These are phyloP conservation scores for Podospora appendiculata DNA, from an alignment of 495 filamentous ascomycete species.

Conservation along the genomic window DNA sequence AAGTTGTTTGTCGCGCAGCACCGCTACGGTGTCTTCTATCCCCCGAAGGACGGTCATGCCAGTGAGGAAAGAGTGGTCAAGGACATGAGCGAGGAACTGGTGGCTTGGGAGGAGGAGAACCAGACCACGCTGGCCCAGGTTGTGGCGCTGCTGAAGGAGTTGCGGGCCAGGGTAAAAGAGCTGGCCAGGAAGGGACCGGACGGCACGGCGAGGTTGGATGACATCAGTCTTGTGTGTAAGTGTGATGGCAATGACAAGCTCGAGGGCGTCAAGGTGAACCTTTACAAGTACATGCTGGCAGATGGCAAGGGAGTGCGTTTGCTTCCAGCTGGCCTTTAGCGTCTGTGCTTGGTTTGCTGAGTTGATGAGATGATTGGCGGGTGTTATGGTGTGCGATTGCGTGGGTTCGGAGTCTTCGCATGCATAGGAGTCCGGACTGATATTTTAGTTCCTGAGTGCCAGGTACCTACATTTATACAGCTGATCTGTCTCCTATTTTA, in stretches of 20 bases:
- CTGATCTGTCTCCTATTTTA: no score
- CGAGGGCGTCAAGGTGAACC: background rate
- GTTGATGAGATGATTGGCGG: no score
- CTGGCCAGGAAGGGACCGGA: background rate
- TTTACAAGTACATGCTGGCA: constrained; percentile 3
- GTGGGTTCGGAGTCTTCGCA: no score
- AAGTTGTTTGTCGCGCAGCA: constrained; percentile 14
- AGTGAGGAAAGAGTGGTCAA: background rate
- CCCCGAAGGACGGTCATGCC: background rate
- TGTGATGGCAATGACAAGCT: constrained; percentile 4
- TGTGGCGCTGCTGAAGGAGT: constrained; percentile 6
- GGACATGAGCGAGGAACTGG: constrained; percentile 3
- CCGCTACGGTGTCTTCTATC: constrained; percentile 3
- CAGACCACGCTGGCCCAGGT: constrained; percentile 8
- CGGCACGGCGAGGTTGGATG: background rate
- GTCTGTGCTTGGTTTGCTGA: no score
- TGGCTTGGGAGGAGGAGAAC: constrained; percentile 7
- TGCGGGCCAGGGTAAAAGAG: background rate
- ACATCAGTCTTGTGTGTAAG: constrained; percentile 6
- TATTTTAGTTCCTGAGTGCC: no score
- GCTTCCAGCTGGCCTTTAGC: constrained; percentile 2
- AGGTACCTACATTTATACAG: no score
- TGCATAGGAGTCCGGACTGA: no score
- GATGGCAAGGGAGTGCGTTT: background rate
- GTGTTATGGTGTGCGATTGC: no score